Evolutionary conservation across 2,329 filamentous ascomycete genomes (phyloP), one percentile per base, ranked within the genome.

Genomic region (Nigrospora osmanthi): DNA sequence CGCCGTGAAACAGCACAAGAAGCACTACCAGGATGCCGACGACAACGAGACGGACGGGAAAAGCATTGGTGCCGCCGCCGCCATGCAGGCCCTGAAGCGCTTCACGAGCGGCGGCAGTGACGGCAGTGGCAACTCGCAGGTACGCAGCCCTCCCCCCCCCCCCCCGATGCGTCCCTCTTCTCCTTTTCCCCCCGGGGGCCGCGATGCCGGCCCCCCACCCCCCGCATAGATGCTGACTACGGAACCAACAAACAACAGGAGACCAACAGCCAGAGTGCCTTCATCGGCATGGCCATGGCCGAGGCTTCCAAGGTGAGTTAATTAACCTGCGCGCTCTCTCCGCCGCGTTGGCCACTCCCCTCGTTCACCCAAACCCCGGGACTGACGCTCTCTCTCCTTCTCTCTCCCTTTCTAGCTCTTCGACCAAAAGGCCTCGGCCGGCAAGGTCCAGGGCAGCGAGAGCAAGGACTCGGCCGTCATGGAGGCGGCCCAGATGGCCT

Each of bases 281-380:
- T 95, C 58, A 78, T 95, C 50, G 87, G 85, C 5, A 72, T 95
- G 62, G 90, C 90, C 37, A 90, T 96, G 87, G 81, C 77, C 10
- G 85, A 96, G 70, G 90, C 89, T 32, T 83, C 83, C 58, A 89
- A 90, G 73, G 71, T 90, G 50, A 44, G 66, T n/a, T n/a, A n/a
- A n/a, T n/a, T 40, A 7, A 19, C 13, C 23, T 31, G 32, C n/a
- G 11, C n/a, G 17, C 16, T 35, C n/a, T 28, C 16, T 35, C n/a
- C n/a, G 14, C 33, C 30, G 16, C n/a, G 16, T 12, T 30, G 14
- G n/a, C n/a, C n/a, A n/a, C n/a, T n/a, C n/a, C n/a, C 12, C 7
- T 40, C 11, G 10, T 16, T 34, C 39, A 5, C 6, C 11, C 28
- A 16, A 11, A 35, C 12, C 37, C n/a, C 10, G 15, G 32, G 34